Evolutionary conservation across 495 filamentous ascomycete species (phyloP).

Genomic region (Aspergillus coremiiformis): DNA sequence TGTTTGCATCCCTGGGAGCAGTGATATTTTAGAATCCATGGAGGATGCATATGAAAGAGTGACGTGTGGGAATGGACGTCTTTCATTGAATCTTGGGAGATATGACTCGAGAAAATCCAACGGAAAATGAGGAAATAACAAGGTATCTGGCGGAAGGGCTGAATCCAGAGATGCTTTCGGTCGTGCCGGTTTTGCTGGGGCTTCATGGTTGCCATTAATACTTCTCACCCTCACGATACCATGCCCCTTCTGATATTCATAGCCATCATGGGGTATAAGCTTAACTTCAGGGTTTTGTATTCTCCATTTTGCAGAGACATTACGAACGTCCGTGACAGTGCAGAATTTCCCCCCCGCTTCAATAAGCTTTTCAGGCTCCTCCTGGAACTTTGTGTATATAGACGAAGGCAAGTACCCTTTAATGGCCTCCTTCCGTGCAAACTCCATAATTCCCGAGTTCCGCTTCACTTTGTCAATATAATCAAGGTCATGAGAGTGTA

Average conservation of each 20-base stretch:
- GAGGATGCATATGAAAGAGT: conserved; percentile 89
- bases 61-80: conserved; percentile 39
- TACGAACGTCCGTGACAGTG: conserved; percentile 46
- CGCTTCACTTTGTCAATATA: conserved; percentile 46
- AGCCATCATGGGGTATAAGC: conserved; percentile 43
- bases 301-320: conserved; percentile 46
- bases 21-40: conserved; percentile 70
- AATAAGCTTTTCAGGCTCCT: conserved; percentile 37
- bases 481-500: conserved; percentile 45
- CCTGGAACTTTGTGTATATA: conserved; percentile 44
- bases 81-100: conserved; percentile 30
- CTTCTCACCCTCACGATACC: conserved; percentile 36
- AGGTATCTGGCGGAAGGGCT: conserved; percentile 36
- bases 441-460: conserved; percentile 47
- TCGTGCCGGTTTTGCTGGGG: conserved; percentile 6
- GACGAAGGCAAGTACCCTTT: conserved; percentile 50
- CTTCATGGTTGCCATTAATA: conserved; percentile 11
- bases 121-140: conserved; percentile 38
- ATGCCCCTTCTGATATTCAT: conserved; percentile 45
- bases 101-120: conserved; percentile 44
- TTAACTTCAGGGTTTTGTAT: conserved; percentile 43
- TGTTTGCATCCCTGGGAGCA: conserved; percentile 68
- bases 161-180: conserved; percentile 15
- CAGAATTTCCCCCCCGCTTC: conserved; percentile 45
- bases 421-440: conserved; percentile 38